A percentile compares a stretch with the other conserved stretches of the same genome.
Evolutionary conservation across 2,329 filamentous ascomycete genomes (phyloP).

Genomic region (Escovopsis sp.): DNA sequence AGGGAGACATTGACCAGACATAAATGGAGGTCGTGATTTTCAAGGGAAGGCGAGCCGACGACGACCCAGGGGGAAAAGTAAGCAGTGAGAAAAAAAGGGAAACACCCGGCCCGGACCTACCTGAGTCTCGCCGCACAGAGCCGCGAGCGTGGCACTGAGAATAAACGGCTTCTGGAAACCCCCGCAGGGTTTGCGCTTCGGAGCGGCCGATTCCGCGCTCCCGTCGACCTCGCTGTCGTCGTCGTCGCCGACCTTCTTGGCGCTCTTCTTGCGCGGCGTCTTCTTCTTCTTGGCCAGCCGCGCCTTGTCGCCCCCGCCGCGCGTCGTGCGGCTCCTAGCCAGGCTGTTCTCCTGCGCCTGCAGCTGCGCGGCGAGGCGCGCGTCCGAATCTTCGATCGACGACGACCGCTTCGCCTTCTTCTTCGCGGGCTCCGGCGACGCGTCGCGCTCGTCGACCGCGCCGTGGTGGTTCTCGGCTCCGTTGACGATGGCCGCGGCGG

Average conservation of each 20-base stretch:
- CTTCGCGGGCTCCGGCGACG: slow-evolving; percentile 29
- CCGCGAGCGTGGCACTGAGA: slow-evolving; percentile 53
- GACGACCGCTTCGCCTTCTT: slow-evolving; percentile 56
- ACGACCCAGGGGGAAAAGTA: too few species aligned
- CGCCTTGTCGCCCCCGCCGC: slow-evolving; percentile 52
- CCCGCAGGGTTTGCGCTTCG: slow-evolving; percentile 71
- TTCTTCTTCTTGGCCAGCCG: slow-evolving; percentile 50
- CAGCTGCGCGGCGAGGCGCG: slow-evolving; percentile 68
- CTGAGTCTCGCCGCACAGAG: slow-evolving; percentile 53
- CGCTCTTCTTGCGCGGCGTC: slow-evolving; percentile 54
- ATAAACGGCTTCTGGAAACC: slow-evolving; percentile 84
- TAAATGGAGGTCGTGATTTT: too few species aligned
- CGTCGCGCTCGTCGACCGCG: slow-evolving; percentile 31
- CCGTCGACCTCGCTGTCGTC: slow-evolving; percentile 67
- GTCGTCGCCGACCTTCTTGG: slow-evolving; percentile 57
- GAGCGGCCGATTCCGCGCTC: slow-evolving; percentile 39
- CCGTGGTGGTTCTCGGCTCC: slow-evolving; percentile 22
- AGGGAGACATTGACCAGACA: too few species aligned
- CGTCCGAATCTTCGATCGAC: slow-evolving; percentile 59
- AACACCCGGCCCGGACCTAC: slow-evolving; percentile 25
- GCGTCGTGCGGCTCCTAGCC: slow-evolving; percentile 52
- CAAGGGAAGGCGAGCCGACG: too few species aligned
- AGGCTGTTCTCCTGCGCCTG: slow-evolving; percentile 82
- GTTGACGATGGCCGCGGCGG: slow-evolving; percentile 17
- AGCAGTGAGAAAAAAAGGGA: neutral